A percentile compares a stretch with the other conserved stretches of the same genome.
Evolutionary conservation across 345 rosid species (phyloP).

Genomic region (Gossypium stocksii): DNA sequence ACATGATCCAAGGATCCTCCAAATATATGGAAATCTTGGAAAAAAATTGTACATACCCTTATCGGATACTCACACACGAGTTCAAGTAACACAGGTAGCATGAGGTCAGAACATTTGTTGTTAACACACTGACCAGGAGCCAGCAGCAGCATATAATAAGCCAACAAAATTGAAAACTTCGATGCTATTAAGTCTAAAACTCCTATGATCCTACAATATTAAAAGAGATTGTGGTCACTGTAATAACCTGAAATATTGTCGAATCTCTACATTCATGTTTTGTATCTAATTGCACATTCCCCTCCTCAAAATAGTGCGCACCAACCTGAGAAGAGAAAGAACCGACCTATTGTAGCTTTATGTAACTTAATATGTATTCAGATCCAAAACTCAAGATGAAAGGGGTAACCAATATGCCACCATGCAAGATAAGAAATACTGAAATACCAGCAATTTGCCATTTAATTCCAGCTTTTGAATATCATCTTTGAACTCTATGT

Average conservation of each 20-base stretch:
- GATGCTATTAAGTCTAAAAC: neutral
- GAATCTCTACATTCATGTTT: conserved; percentile 79
- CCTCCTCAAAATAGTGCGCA: conserved; percentile 98
- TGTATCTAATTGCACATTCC: conserved; percentile 95
- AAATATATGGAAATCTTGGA: neutral
- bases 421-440: conserved; percentile 30
- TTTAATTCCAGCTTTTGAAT: conserved; percentile 55
- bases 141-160: neutral
- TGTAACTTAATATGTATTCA: neutral
- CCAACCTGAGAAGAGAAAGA: conserved; percentile 53
- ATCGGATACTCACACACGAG: neutral
- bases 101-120: neutral
- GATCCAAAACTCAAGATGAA: conserved; percentile 7
- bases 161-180: neutral
- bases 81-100: neutral
- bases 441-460: conserved; percentile 76
- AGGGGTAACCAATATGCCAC: neutral
- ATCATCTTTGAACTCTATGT: conserved; percentile 75
- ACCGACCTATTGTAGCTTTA: conserved; percentile 1
- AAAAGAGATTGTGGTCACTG: neutral
- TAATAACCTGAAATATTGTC: conserved; percentile 72
- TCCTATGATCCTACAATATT: neutral
- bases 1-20: neutral
- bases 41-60: neutral
- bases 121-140: neutral